Conservation (phyloP, 1,139 yeast species). For the Blastobotrys serpentis region DNA sequence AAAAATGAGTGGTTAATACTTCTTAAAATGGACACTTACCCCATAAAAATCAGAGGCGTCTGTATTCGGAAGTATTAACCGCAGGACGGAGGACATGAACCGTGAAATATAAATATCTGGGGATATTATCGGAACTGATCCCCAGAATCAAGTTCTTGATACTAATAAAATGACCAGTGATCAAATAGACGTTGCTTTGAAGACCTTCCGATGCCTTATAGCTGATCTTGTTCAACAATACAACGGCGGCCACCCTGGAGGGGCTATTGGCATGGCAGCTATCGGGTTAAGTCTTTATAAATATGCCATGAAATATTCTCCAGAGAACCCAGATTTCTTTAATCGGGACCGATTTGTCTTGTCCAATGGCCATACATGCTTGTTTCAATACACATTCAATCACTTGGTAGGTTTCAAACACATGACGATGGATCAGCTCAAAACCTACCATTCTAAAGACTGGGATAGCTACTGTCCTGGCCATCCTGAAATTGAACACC, state of each 20-base stretch:
- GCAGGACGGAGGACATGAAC: not conserved
- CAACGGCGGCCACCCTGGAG: slow-evolving; percentile 40
- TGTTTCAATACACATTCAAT: slow-evolving; percentile 38
- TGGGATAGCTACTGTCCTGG: slow-evolving; percentile 35
- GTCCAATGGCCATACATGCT: slow-evolving; percentile 42
- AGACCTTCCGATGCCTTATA: slow-evolving; percentile 11
- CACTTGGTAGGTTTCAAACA: slow-evolving; percentile 39
- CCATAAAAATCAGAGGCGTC: not conserved
- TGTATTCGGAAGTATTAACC: not conserved
- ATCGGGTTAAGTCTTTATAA: slow-evolving; percentile 42
- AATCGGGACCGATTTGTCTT: slow-evolving; percentile 42
- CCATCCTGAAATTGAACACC: slow-evolving; percentile 43
- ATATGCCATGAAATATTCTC: slow-evolving; percentile 36
- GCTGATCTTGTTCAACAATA: slow-evolving; percentile 19
- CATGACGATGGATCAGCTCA: slow-evolving; percentile 39
- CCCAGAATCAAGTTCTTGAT: not conserved
- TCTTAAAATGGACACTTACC: not conserved
- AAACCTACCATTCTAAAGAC: slow-evolving; percentile 33
- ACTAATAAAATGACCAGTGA: not conserved
- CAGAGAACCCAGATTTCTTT: slow-evolving; percentile 37
- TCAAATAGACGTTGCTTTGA: not conserved
- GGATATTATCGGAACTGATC: not conserved
- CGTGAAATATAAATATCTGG: not conserved
- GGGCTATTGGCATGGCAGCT: slow-evolving; percentile 46
- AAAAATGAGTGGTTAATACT: not conserved